Evolutionary conservation across 108 stramenopile genomes (phyloP).

Genomic region (Asterionellopsis glacialis): DNA sequence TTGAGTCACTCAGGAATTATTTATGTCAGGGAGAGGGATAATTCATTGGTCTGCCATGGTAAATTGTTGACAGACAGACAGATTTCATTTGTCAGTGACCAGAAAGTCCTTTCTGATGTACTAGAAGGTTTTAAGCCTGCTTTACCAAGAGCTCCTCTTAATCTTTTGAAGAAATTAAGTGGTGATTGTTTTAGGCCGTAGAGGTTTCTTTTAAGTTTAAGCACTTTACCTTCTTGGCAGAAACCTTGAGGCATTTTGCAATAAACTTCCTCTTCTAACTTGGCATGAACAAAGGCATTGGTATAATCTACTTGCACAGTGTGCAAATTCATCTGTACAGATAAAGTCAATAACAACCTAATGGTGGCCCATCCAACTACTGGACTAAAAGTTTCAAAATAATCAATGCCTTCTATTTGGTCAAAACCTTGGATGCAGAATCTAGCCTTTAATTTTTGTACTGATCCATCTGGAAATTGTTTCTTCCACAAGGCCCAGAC

Average conservation of each 20-base stretch:
- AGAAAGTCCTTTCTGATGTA: too few species aligned
- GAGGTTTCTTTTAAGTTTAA: neutral
- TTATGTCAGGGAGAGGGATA: too few species aligned
- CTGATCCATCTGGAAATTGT: constrained; percentile 12
- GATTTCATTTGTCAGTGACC: too few species aligned
- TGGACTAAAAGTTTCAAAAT: too few species aligned
- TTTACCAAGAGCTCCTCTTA: constrained; percentile 2
- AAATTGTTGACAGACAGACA: too few species aligned
- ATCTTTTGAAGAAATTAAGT: constrained; percentile 12
- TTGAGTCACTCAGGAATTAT: too few species aligned
- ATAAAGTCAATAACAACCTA: constrained; percentile 3
- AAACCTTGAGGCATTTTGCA: constrained; percentile 18
- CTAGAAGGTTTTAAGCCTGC: constrained; percentile 8
- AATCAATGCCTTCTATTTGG: too few species aligned
- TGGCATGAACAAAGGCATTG: constrained; percentile 19
- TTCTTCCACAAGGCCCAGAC: constrained; percentile 30
- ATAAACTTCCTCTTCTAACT: constrained; percentile 17
- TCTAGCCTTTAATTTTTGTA: constrained; percentile 31
- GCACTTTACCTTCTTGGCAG: neutral
- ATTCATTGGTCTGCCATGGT: too few species aligned
- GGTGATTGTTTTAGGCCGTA: constrained; percentile 19
- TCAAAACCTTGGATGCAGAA: constrained; percentile 17
- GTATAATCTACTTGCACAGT: constrained; percentile 4
- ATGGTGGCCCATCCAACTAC: constrained; percentile 18
- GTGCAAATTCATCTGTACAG: neutral